phyloP scores from a whole-genome alignment of 2,329 filamentous ascomycete genomes.

The Epicoccum sorghinum region DNA sequence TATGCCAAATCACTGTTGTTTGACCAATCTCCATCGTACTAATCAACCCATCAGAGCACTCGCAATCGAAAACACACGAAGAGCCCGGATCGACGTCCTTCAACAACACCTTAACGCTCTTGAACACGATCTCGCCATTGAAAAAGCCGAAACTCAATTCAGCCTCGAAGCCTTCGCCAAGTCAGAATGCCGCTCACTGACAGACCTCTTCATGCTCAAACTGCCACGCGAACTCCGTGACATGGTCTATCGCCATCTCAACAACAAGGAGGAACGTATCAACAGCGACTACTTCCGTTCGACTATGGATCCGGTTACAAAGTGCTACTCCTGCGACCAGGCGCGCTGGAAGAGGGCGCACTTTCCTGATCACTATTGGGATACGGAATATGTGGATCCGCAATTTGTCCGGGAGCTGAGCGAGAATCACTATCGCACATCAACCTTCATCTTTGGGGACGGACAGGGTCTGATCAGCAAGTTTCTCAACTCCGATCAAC shows the following conservation, averaged over 20 bases:
- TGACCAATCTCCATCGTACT: not conserved
- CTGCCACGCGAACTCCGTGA: conserved; percentile 27
- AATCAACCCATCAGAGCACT: not conserved
- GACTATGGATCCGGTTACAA: conserved; percentile 24
- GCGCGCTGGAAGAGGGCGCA: conserved; percentile 25
- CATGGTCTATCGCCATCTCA: conserved; percentile 27
- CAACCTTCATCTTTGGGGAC: conserved; percentile 26
- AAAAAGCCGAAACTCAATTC: conserved; percentile 8
- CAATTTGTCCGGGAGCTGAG: conserved; percentile 20
- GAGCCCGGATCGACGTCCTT: not conserved
- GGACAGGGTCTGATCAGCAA: conserved; percentile 22
- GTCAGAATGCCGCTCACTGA: conserved; percentile 22
- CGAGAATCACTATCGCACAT: conserved; percentile 28
- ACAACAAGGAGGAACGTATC: conserved; percentile 19
- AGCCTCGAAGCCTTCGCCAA: conserved; percentile 17
- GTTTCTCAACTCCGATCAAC: conserved; percentile 24
- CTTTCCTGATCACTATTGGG: conserved; percentile 28
- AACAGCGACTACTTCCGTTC: conserved; percentile 29
- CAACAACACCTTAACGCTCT: conserved; percentile 5
- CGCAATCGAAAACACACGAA: not conserved
- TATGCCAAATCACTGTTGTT: not conserved
- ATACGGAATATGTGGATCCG: conserved; percentile 7
- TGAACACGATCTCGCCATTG: conserved; percentile 7
- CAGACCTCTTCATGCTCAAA: conserved; percentile 12
- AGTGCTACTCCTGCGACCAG: conserved; percentile 23